Percentiles rank a stretch among this genome's conserved stretches.
These are phyloP conservation scores for Rhizopogon vinicolor DNA, from an alignment of 768 basidiomycete species.

Conservation along the genomic window DNA sequence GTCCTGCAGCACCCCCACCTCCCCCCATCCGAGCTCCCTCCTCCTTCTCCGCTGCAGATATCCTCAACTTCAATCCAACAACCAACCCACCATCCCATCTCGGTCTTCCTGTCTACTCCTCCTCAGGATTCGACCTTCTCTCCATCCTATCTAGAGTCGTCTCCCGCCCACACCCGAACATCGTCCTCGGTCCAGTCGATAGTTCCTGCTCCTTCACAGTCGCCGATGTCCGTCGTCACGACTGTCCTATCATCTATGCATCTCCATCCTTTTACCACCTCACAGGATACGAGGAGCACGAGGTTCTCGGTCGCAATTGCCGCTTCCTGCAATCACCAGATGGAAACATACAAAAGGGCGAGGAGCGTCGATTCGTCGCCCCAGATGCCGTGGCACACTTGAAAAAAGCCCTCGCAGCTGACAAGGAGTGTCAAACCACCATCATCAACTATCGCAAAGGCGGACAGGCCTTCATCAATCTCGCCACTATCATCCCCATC, in stretches of 20 bases:
- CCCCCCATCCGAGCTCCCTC: not conserved
- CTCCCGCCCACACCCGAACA: constrained; percentile 64
- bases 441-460: constrained; percentile 88
- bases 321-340: constrained; percentile 84
- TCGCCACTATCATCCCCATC: constrained; percentile 88
- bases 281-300: constrained; percentile 69
- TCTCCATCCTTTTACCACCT: constrained; percentile 77
- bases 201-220: constrained; percentile 90
- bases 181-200: constrained; percentile 88
- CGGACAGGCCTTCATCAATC: constrained; percentile 84
- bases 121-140: constrained; percentile 88
- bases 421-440: constrained; percentile 86
- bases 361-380: constrained; percentile 55
- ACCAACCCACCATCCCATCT: constrained; percentile 23
- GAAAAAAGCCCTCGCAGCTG: constrained; percentile 56
- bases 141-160: constrained; percentile 77
- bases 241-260: constrained; percentile 88
- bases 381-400: constrained; percentile 63
- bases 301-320: constrained; percentile 88
- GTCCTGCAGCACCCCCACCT: constrained; percentile 4
- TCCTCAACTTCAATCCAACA: not conserved
- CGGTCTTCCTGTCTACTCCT: constrained; percentile 71
- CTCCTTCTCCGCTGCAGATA: constrained; percentile 2
- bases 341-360: constrained; percentile 47
- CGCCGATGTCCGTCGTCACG: constrained; percentile 75